Percentiles rank a stretch among this genome's conserved stretches.
Conservation (phyloP, 495 filamentous ascomycete genomes). For the Terfezia boudieri region DNA sequence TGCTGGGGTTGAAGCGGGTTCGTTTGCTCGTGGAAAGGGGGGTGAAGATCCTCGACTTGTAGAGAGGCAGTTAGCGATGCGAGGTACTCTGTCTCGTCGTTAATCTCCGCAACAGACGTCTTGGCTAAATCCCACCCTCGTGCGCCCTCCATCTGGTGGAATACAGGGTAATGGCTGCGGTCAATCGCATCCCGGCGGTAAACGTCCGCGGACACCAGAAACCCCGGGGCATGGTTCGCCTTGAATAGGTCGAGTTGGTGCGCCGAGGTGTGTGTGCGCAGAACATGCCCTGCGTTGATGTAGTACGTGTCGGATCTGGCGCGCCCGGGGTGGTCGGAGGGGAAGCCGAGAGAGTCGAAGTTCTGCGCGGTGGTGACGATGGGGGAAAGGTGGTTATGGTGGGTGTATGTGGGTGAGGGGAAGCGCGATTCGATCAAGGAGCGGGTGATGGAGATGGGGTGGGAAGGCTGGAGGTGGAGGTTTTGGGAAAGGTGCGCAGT, state of each 20-base stretch:
- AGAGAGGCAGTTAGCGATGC: constrained; percentile 39
- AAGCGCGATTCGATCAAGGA: constrained; percentile 83
- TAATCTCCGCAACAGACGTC: constrained; percentile 39
- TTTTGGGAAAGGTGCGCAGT: constrained; percentile 46
- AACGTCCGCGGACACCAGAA: constrained; percentile 83
- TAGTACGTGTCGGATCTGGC: constrained; percentile 87
- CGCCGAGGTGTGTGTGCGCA: constrained; percentile 82
- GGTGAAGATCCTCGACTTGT: constrained; percentile 64
- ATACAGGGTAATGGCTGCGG: constrained; percentile 81
- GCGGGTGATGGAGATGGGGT: constrained; percentile 77
- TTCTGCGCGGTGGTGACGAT: constrained; percentile 75
- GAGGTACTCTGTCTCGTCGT: constrained; percentile 40
- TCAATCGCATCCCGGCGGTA: constrained; percentile 92
- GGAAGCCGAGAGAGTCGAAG: constrained; percentile 89
- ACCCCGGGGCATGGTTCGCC: constrained; percentile 49
- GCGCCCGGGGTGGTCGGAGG: constrained; percentile 70
- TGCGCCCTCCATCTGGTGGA: constrained; percentile 97
- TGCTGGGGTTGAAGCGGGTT: constrained; percentile 68
- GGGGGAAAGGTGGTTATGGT: constrained; percentile 56
- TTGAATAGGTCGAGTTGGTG: constrained; percentile 79
- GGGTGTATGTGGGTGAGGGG: constrained; percentile 42
- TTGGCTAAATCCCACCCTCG: constrained; percentile 56
- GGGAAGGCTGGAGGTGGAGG: constrained; percentile 67
- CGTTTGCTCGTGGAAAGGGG: constrained; percentile 48
- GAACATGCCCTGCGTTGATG: constrained; percentile 58